Evolutionary conservation across 768 basidiomycete genomes (phyloP).

Genomic region (Megacollybia marginata): DNA sequence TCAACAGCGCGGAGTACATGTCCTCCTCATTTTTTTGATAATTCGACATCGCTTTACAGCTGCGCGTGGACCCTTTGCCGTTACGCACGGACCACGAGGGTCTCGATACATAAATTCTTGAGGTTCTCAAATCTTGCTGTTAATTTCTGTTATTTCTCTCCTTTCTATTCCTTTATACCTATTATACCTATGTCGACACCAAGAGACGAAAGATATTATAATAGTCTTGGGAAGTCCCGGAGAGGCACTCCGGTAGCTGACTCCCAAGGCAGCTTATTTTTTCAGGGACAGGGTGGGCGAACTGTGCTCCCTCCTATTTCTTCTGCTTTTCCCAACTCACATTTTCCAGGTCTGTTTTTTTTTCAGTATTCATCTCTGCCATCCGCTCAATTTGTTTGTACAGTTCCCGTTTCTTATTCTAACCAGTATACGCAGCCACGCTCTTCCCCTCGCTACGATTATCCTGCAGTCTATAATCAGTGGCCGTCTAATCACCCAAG

Average conservation of each 20-base stretch:
- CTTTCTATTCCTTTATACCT: slow-evolving; percentile 44
- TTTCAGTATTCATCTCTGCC: slow-evolving; percentile 35
- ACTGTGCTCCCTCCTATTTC: slow-evolving; percentile 81
- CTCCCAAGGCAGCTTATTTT: slow-evolving; percentile 57
- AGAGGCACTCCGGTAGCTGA: slow-evolving; percentile 62
- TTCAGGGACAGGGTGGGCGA: slow-evolving; percentile 85
- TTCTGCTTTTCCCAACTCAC: slow-evolving; percentile 82
- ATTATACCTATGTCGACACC: slow-evolving; percentile 59
- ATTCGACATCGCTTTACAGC: slow-evolving; percentile 6
- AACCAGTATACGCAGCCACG: slow-evolving; percentile 59
- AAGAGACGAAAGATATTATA: slow-evolving; percentile 66
- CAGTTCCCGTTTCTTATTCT: slow-evolving; percentile 54
- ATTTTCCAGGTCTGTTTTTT: slow-evolving; percentile 80
- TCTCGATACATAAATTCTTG: slow-evolving; percentile 39
- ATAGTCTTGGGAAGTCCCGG: slow-evolving; percentile 55
- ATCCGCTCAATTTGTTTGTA: slow-evolving; percentile 52
- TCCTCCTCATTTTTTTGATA: slow-evolving; percentile 18
- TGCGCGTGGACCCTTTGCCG: slow-evolving; percentile 3
- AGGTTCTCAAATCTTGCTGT: slow-evolving; percentile 8
- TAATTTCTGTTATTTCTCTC: slow-evolving; percentile 26
- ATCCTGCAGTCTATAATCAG: slow-evolving; percentile 43
- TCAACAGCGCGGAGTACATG: slow-evolving; percentile 30
- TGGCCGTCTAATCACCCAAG: slow-evolving; percentile 27
- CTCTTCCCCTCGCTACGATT: slow-evolving; percentile 56
- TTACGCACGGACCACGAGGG: slow-evolving; percentile 23